Evolutionary conservation across 2,329 filamentous ascomycete species (phyloP).

Genomic region (Aschersonia sp.): DNA sequence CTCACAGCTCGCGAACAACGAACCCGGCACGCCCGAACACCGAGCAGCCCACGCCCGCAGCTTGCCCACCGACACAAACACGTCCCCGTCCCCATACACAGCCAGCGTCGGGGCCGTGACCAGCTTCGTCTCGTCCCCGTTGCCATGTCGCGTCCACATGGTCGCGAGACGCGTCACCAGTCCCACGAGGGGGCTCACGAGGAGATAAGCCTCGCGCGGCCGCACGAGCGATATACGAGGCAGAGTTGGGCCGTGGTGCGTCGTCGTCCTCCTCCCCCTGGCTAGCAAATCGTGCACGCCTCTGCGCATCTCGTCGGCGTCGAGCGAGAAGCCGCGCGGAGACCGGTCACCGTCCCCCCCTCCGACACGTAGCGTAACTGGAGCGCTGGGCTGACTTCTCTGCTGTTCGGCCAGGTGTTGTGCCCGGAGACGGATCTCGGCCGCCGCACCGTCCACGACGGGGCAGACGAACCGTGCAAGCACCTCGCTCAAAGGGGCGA

Average conservation of each 20-base stretch:
- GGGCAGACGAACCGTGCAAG: constrained; percentile 43
- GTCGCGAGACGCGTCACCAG: constrained; percentile 47
- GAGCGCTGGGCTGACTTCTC: constrained; percentile 18
- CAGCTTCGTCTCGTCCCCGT: constrained; percentile 38
- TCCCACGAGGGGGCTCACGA: constrained; percentile 54
- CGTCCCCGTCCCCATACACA: constrained; percentile 62
- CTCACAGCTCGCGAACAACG: constrained; percentile 32
- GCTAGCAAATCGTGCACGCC: constrained; percentile 33
- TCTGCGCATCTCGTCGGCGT: constrained; percentile 29
- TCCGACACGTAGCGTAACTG: constrained; percentile 31
- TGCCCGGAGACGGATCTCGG: constrained; percentile 59
- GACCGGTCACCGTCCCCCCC: constrained; percentile 28
- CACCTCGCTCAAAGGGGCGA: constrained; percentile 50
- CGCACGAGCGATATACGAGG: constrained; percentile 14
- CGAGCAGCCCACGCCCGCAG: constrained; percentile 51
- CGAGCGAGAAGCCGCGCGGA: constrained; percentile 23
- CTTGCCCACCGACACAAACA: constrained; percentile 53
- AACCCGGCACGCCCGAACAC: constrained; percentile 27
- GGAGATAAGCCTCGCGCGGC: constrained; percentile 39
- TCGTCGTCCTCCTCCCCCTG: constrained; percentile 16
- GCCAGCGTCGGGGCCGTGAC: constrained; percentile 47
- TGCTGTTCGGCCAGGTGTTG: constrained; percentile 52
- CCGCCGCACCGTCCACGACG: constrained; percentile 38
- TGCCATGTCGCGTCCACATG: constrained; percentile 28
- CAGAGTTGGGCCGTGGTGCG: neutral